Evolutionary conservation across 345 rosid genomes (phyloP).

Genomic region (Heritiera fomes): DNA sequence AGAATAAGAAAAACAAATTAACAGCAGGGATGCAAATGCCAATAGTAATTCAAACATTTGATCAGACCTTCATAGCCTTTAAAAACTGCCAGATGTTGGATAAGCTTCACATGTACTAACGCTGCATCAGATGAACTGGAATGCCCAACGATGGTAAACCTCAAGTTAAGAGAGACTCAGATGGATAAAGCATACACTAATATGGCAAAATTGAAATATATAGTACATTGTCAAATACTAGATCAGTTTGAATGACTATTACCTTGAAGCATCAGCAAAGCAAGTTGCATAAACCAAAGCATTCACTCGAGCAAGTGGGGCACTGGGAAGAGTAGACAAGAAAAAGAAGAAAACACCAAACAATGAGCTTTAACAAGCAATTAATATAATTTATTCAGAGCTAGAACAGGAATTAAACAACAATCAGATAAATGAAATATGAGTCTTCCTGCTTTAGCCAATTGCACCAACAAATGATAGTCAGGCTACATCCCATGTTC

Average conservation of each 20-base stretch:
- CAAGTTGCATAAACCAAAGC: slow-evolving; percentile 80
- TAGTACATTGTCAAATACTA: not conserved
- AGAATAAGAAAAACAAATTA: slow-evolving; percentile 3
- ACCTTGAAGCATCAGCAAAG: slow-evolving; percentile 83
- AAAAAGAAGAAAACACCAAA: slow-evolving; percentile 15
- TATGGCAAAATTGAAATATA: not conserved
- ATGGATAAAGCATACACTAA: slow-evolving; percentile 6
- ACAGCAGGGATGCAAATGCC: slow-evolving; percentile 14
- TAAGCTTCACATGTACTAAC: slow-evolving; percentile 85
- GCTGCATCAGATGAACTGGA: slow-evolving; percentile 84
- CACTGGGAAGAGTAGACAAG: slow-evolving; percentile 42
- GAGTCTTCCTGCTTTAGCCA: not conserved
- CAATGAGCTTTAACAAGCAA: slow-evolving; percentile 2
- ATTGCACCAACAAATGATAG: not conserved
- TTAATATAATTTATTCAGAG: slow-evolving; percentile 1
- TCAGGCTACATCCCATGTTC: not conserved
- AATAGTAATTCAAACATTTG: slow-evolving; percentile 22
- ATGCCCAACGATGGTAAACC: slow-evolving; percentile 26
- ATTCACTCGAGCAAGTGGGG: slow-evolving; percentile 83
- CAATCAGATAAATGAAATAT: slow-evolving; percentile 14
- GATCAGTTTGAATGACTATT: slow-evolving; percentile 9
- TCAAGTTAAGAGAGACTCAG: slow-evolving; percentile 14
- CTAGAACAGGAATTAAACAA: not conserved
- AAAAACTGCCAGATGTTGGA: slow-evolving; percentile 78
- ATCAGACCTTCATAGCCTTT: slow-evolving; percentile 88